These are phyloP conservation scores for Arthrobotrys sinensis DNA, from an alignment of 2,329 filamentous ascomycete genomes.

Conservation along the genomic window DNA sequence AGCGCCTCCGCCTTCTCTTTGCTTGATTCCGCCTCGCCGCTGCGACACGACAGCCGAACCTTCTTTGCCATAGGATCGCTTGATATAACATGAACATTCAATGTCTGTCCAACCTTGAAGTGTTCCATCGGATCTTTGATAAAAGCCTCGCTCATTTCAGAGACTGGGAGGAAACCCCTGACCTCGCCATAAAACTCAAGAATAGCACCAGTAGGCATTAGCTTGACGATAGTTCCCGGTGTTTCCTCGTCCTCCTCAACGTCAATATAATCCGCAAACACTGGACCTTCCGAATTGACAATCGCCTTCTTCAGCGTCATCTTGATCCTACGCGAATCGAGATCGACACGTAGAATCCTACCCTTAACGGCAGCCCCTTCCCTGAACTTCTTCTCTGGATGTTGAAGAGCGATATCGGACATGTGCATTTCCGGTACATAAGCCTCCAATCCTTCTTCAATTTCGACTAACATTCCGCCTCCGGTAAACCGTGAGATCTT, in stretches of 20 bases:
- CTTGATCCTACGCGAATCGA: slow-evolving; percentile 82
- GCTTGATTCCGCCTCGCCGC: slow-evolving; percentile 83
- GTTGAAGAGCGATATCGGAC: slow-evolving; percentile 86
- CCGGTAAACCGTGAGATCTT: slow-evolving; percentile 88
- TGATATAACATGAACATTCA: slow-evolving; percentile 88
- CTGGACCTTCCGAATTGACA: slow-evolving; percentile 86
- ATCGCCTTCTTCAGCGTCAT: slow-evolving; percentile 95
- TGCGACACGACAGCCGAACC: slow-evolving; percentile 91
- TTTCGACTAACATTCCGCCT: slow-evolving; percentile 82
- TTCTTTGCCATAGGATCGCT: slow-evolving; percentile 80
- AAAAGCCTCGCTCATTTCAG: slow-evolving; percentile 98
- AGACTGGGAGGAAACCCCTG: slow-evolving; percentile 88
- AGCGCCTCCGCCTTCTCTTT: slow-evolving; percentile 73
- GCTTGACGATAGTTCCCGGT: slow-evolving; percentile 87
- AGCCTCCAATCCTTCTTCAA: slow-evolving; percentile 90
- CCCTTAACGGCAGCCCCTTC: slow-evolving; percentile 88
- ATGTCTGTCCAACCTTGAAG: slow-evolving; percentile 90
- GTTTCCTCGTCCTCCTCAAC: slow-evolving; percentile 82
- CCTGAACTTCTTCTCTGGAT: slow-evolving; percentile 96
- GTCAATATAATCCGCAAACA: slow-evolving; percentile 83
- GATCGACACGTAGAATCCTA: slow-evolving; percentile 84
- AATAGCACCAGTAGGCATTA: slow-evolving; percentile 83
- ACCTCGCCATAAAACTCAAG: slow-evolving; percentile 92
- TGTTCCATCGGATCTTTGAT: slow-evolving; percentile 91
- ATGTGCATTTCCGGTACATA: slow-evolving; percentile 90